Conservation (phyloP, 208 protist genomes). For the Leishmania mexicana region DNA sequence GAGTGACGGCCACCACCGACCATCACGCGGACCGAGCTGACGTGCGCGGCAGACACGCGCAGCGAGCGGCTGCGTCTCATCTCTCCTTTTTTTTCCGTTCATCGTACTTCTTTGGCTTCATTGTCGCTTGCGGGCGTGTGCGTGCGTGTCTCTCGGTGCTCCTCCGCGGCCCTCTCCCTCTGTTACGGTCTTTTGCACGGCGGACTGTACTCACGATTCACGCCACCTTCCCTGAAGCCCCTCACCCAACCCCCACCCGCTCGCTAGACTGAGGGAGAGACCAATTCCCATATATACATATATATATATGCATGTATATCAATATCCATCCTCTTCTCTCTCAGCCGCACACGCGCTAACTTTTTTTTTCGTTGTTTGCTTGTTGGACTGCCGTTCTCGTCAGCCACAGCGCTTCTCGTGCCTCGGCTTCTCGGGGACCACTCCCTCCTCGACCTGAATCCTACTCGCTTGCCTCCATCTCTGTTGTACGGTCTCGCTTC, state of each 20-base stretch:
- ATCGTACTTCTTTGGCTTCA: background rate
- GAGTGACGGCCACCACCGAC: background rate
- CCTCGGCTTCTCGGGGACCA: no score
- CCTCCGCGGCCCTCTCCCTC: background rate
- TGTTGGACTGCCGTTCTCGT: background rate
- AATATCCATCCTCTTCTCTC: no score
- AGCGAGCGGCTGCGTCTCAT: background rate
- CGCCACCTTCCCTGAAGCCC: background rate
- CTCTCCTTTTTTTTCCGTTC: conserved; percentile 9
- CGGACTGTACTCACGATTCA: no score
- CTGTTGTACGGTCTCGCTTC: background rate
- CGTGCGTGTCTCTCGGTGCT: background rate
- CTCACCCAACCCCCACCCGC: background rate
- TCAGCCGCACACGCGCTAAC: no score
- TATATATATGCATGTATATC: no score
- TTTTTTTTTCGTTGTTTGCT: no score
- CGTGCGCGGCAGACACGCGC: background rate
- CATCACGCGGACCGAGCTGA: background rate
- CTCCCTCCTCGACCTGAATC: background rate
- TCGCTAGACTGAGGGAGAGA: background rate
- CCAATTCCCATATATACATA: background rate
- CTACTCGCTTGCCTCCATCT: background rate
- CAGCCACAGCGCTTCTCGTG: background rate
- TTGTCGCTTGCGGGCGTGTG: background rate
- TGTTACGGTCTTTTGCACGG: background rate